Base-by-base conservation (phyloP, 2,329 filamentous ascomycete genomes). In the Pseudogymnoascus sp. region DNA sequence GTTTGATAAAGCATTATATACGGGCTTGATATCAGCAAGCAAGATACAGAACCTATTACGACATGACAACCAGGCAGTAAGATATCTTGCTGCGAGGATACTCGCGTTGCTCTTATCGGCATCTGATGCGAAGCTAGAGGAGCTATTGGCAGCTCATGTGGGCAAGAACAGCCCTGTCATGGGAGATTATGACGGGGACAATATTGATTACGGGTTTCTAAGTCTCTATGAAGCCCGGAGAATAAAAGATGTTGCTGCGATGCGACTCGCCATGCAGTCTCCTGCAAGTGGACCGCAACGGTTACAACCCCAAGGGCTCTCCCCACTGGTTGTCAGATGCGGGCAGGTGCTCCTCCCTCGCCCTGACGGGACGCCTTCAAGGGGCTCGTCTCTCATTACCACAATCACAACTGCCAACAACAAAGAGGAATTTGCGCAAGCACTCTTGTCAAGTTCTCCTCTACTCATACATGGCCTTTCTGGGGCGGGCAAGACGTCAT, bases 401-500 rank as follows among this genome's bases (percentile, higher is more conserved):
- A 96, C 92, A 0, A 72, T 80, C 0, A 96, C 91, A 0, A 91
- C 92, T 0, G 76, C 82, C 33, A 73, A 73, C 8, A 99, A 97
- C 67, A 78, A 96, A 38, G 83, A 84, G 69, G 79, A 74, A 9
- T 81, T 97, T 62, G 89, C 90, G 2, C 75, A 76, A 28, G 82
- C 87, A 55, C 78, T 99, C 30, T 86, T 89, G 49, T 79, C 80
- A 3, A 73, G 83, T 0, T 85, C 86, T 0, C 91, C 95, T 0
- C 80, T 97, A 36, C 79, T 99, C 19, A 80, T 99, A 4, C 85
- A 91, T 66, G 94, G 94, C 1, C 79, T 90, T 12, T 84, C 93
- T 6, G 93, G 95, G 19, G 89, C 89, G 33, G 94, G 94, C 60
- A 99, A 99, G 78, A 97, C 94, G 0, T 86, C 90, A 0, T 76